Evolutionary conservation across 306 rosid species (phyloP).

Genomic region (Pterocarpus santalinus): DNA sequence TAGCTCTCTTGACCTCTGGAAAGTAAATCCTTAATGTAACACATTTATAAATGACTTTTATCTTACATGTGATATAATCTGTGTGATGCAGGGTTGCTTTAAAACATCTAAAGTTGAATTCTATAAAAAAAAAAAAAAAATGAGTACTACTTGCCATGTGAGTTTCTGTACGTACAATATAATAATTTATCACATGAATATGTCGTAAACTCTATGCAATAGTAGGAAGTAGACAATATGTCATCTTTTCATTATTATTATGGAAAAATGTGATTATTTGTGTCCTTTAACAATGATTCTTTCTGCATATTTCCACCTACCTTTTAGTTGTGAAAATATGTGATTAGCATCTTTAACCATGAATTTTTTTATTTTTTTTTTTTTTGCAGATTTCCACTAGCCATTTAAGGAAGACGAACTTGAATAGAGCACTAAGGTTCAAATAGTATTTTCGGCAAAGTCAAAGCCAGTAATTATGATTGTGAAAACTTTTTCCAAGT

Average conservation of each 20-base stretch:
- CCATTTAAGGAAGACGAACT: conserved; percentile 82
- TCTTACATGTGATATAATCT: background rate
- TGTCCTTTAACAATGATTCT: conserved; percentile 11
- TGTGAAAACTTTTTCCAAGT: background rate
- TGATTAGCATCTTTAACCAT: no score
- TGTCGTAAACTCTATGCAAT: conserved; percentile 2
- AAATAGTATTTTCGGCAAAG: conserved; percentile 66
- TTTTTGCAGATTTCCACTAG: conserved; percentile 62
- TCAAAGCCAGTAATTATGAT: conserved; percentile 65
- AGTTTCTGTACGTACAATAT: conserved; percentile 47
- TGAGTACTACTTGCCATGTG: conserved; percentile 86
- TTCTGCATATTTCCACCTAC: background rate
- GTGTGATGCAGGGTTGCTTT: conserved; percentile 67
- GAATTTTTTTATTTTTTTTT: no score
- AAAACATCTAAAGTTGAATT: conserved; percentile 80
- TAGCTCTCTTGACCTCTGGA: no score
- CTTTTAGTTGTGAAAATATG: no score
- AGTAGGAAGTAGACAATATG: background rate
- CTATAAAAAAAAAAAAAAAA: conserved; percentile 62
- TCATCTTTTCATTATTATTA: background rate
- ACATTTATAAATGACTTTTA: no score
- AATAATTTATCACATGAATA: background rate
- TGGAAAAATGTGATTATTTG: background rate
- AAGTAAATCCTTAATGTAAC: no score
- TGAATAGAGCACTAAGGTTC: conserved; percentile 86